phyloP scores from a whole-genome alignment of 2,329 filamentous ascomycete genomes.

The Rutstroemia sp. region DNA sequence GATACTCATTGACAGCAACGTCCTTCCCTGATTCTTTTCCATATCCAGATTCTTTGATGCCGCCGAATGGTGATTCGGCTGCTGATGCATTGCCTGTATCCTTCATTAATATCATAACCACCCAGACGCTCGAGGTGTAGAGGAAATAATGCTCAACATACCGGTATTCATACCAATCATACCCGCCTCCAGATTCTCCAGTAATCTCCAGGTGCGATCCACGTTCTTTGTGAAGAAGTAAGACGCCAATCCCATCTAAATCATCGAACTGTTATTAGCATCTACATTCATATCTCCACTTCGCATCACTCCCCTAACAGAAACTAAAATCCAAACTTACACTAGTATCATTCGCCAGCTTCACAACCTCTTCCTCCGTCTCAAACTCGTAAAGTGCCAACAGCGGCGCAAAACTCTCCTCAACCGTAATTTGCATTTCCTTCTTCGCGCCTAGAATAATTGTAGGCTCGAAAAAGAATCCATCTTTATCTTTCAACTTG shows the following conservation, averaged over 20 bases:
- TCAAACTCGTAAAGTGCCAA: slow-evolving; percentile 58
- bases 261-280: slow-evolving; percentile 6
- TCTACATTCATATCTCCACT: neutral
- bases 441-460: slow-evolving; percentile 52
- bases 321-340: slow-evolving; percentile 13
- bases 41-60: slow-evolving; percentile 61
- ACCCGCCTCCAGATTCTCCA: slow-evolving; percentile 61
- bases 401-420: slow-evolving; percentile 61
- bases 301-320: too few relatives aligned
- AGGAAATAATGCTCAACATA: slow-evolving; percentile 16
- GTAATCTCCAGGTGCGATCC: slow-evolving; percentile 55
- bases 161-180: slow-evolving; percentile 63
- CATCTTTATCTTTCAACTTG: slow-evolving; percentile 39
- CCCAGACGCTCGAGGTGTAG: too few relatives aligned
- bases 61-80: slow-evolving; percentile 59
- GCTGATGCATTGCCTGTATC: slow-evolving; percentile 51
- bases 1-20: slow-evolving; percentile 54
- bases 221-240: slow-evolving; percentile 64
- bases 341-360: slow-evolving; percentile 49
- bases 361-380: slow-evolving; percentile 56
- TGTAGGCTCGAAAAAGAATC: slow-evolving; percentile 66
- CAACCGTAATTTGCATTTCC: slow-evolving; percentile 48
- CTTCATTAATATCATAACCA: slow-evolving; percentile 3
- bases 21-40: slow-evolving; percentile 62
- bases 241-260: slow-evolving; percentile 53